phyloP scores from a whole-genome alignment of 306 rosid genomes.

The Quercus suber region DNA sequence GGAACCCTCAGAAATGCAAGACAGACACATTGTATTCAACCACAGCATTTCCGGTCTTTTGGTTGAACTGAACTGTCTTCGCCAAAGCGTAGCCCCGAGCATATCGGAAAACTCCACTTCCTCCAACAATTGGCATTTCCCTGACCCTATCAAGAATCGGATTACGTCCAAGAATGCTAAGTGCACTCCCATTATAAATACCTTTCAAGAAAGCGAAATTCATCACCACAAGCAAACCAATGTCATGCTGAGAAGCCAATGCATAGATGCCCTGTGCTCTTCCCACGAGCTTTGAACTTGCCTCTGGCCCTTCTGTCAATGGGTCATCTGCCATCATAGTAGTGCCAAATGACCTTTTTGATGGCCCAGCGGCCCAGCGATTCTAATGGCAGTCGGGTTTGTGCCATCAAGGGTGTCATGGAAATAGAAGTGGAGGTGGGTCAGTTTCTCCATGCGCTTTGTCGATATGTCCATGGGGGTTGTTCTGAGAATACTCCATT shows the following conservation, averaged over 20 bases:
- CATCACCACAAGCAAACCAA: constrained; percentile 21
- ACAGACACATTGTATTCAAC: constrained; percentile 38
- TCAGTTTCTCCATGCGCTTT: constrained; percentile 27
- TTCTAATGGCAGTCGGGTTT: constrained; percentile 29
- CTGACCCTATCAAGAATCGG: constrained; percentile 5
- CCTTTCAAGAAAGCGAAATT: constrained; percentile 35
- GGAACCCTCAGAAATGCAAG: neutral
- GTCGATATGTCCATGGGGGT: neutral
- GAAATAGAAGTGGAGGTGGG: constrained; percentile 45
- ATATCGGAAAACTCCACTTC: constrained; percentile 31
- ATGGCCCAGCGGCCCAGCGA: constrained; percentile 11
- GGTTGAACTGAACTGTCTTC: constrained; percentile 11
- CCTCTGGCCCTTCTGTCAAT: constrained; percentile 25
- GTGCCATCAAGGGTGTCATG: constrained; percentile 35
- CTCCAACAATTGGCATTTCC: constrained; percentile 43
- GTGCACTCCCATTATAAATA: constrained; percentile 23
- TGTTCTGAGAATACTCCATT: constrained; percentile 18
- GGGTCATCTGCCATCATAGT: constrained; percentile 26
- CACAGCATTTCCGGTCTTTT: constrained; percentile 25
- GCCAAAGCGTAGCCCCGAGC: constrained; percentile 40
- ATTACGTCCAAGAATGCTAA: constrained; percentile 37
- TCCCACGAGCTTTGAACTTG: constrained; percentile 30
- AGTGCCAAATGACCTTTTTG: constrained; percentile 18
- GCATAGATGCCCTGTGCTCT: constrained; percentile 43
- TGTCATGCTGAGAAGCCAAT: constrained; percentile 30